Base-by-base conservation (phyloP, 1,139 yeast species). In the Spencermartinsiella ligniputridi region DNA sequence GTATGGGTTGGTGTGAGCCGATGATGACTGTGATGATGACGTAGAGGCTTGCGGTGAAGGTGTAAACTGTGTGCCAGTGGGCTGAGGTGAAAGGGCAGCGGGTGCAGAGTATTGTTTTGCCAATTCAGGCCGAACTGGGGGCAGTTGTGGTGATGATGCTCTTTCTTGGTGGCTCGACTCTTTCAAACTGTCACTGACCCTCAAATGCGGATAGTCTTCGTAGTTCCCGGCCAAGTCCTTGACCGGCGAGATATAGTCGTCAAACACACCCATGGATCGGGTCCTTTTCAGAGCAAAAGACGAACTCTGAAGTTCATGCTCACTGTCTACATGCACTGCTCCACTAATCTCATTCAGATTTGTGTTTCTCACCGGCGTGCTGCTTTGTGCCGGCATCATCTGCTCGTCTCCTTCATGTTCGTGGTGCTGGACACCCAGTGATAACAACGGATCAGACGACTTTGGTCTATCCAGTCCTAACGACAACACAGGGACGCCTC, bases 251-350 rank as follows among this genome's bases (percentile, higher is more conserved):
- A 48, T 46, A 13, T 76, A 83, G 54, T 81, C 86, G 59, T 85
- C 95, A 54, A 88, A 70, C 18, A 86, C 64, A 1, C 96, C 96
- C 74, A 87, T 72, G 5, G 95, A 84, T 57, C 94, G 75, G 24
- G 96, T 88, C 58, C 96, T 70, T 59, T 87, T 88, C 58, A 88
- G 69, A 56, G 81, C 81, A 63, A 84, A 88, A 2, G 94, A 77
- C 11, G 88, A 77, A 50, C 76, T 78, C 49, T 79, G 75, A 58
- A 87, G 87, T 58, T 83, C 85, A 47, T 76, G 79, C 48, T 82
- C 88, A 62, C 81, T 81, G 41, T 75, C 72, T 12, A 94, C 90
- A 48, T 82, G 86, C 18, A 85, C 78, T 45, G 75, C 75, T 62
- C 67, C 67, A 11, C 75, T 70, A 21, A 53, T 53, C 40, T 53